Evolutionary conservation across 1,284 basidiomycete genomes (phyloP), one percentile per base, ranked within the genome.

Genomic region (Pseudozyma hubeiensis): DNA sequence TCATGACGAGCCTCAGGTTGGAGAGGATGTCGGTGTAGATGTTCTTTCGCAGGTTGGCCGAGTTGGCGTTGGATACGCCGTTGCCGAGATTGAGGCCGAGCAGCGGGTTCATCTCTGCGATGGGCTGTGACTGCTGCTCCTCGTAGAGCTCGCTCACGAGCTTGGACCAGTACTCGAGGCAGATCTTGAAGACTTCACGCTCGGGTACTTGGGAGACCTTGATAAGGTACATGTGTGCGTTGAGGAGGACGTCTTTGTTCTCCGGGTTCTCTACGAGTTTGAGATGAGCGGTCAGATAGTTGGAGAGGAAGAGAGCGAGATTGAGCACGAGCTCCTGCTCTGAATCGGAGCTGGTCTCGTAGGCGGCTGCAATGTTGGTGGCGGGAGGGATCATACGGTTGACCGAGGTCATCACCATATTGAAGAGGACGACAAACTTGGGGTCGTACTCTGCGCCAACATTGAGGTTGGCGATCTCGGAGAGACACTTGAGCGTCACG

Each of bases 151-250:
- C 95, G 8, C 73, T 78, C 9, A 99, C 97, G n/a, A 99, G 91
- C 86, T 97, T 97, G 58, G 93, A 87, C 97, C 97, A 99, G 86
- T 99, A 99, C 85, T 99, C 97, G 80, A 99, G 87, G 81, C 95
- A 98, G 81, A 99, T 97, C 87, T 99, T 99, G 90, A 99, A 99
- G 70, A 99, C 91, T 85, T 99, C 97, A 56, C 96, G 90, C 85
- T 99, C 97, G 80, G 98, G 96, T 31, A 99, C 97, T 79, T 96
- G 95, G 0, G 93, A 96, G 48, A 99, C 91, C 86, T 99, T 99
- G 85, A 99, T 94, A 88, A 99, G 93, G 86, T 99, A 99, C 35
- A 98, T 87, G 86, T 99, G 97, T 0, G 96, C 81, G 59, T 84
- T 83, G 58, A 82, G 89, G 24, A 99, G 88, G 1, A 99, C 92